phyloP scores from a whole-genome alignment of 805 yeast genomes.

The Starmerella sp. region DNA sequence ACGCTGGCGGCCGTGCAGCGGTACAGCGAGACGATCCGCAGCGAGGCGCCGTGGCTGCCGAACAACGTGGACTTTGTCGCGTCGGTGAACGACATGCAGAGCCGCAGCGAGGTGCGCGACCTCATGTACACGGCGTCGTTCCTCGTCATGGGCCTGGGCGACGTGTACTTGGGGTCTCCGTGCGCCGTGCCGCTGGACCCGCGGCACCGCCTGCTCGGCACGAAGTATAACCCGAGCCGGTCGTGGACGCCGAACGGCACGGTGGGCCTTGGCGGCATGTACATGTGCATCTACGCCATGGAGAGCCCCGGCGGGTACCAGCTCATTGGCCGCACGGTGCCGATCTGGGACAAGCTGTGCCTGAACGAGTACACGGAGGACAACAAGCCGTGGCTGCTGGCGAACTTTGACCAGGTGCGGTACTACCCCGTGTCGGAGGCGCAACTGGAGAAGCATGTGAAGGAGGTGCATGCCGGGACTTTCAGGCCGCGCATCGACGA shows the following conservation, averaged over 20 bases:
- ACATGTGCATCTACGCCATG: slow-evolving; percentile 97
- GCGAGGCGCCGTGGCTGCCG: slow-evolving; percentile 95
- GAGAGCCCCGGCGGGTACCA: slow-evolving; percentile 98
- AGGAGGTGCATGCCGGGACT: slow-evolving; percentile 68
- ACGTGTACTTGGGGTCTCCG: slow-evolving; percentile 95
- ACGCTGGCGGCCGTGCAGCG: slow-evolving; percentile 83
- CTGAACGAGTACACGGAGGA: slow-evolving; percentile 30
- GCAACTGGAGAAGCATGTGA: slow-evolving; percentile 60
- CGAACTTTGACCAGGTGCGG: slow-evolving; percentile 89
- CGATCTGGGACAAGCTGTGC: slow-evolving; percentile 92
- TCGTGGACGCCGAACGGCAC: slow-evolving; percentile 94
- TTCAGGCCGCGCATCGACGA: slow-evolving; percentile 56
- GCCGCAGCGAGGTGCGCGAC: slow-evolving; percentile 62
- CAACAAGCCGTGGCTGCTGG: slow-evolving; percentile 80
- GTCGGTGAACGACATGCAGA: slow-evolving; percentile 62
- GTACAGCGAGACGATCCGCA: slow-evolving; percentile 85
- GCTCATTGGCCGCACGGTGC: slow-evolving; percentile 89
- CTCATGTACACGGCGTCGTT: slow-evolving; percentile 83
- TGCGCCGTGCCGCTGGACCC: slow-evolving; percentile 98
- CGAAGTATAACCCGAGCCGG: slow-evolving; percentile 93
- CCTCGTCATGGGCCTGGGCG: slow-evolving; percentile 90
- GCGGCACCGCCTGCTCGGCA: slow-evolving; percentile 80
- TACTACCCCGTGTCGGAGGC: slow-evolving; percentile 84
- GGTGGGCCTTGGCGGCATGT: slow-evolving; percentile 97
- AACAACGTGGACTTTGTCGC: slow-evolving; percentile 94